Evolutionary conservation across 768 basidiomycete species (phyloP), one percentile per base, ranked within the genome.

Genomic region (Boletus rex-veris): DNA sequence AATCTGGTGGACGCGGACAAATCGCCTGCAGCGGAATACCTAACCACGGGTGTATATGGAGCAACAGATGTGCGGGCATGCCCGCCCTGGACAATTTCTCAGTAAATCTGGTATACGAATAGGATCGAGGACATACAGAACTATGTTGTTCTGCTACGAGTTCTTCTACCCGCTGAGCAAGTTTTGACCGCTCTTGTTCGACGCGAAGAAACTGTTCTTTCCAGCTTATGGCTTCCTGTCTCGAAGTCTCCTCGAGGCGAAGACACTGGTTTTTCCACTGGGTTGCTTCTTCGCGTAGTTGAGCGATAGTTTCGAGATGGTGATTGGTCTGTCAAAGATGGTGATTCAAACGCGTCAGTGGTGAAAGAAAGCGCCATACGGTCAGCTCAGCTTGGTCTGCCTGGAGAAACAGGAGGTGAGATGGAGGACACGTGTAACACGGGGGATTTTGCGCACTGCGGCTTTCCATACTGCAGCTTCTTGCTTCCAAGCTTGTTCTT

Each of bases 131-230:
- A 71, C 79, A 45, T 54, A 82, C 82, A 50, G 73, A 73, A 26
- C 49, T 15, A 21, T 77, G 64, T 40, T 74, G 75, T 48, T 82
- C 81, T 5, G 78, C 67, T 9, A 84, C 65, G 3, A 87, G 75
- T 50, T 86, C 84, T 42, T 85, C 83, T 10, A 85, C 65, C 39
- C 81, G 75, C 5, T 77, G 76, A 8, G 81, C 74, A 12, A 88
- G 76, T 6, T 76, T 75, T 30, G 77, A 79, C 51, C 86, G 78
- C 52, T 89, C 86, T 51, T 84, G 76, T 56, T 90, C 87, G 42
- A 88, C 85, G 15, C 86, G 81, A 36, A 84, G 72, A 66, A 88
- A 90, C 60, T 88, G 86, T 19, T 88, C 87, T 66, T 90, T 89
- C 88, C 88, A 90, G 60, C 85, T 85, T 49, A 76, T 74, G 0